Conservation (phyloP, 129 eudicot genomes). For the Erigeron canadensis region DNA sequence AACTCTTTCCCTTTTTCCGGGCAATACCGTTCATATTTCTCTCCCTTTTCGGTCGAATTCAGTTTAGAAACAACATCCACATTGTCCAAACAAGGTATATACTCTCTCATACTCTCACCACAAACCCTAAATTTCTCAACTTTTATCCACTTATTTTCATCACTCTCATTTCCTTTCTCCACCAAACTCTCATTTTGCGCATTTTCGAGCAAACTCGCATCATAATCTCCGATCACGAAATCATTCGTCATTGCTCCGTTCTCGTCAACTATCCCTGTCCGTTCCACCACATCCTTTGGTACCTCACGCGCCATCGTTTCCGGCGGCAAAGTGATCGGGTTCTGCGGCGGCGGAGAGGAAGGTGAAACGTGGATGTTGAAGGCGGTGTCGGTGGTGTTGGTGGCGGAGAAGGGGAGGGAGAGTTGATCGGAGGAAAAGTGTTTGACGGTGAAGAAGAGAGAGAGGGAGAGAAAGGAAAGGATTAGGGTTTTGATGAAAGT, state of each 20-base stretch:
- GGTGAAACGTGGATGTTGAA: conserved; percentile 8
- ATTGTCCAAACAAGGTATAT: conserved; percentile 83
- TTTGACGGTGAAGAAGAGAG: conserved; percentile 54
- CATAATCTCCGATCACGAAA: conserved; percentile 69
- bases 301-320: conserved; percentile 27
- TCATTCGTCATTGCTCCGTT: conserved; percentile 66
- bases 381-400: conserved; percentile 11
- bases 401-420: conserved; percentile 34
- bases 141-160: conserved; percentile 23
- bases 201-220: conserved; percentile 40
- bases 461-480: conserved; percentile 49
- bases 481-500: conserved; percentile 46
- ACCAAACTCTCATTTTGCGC: conserved; percentile 30
- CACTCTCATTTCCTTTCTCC: conserved; percentile 23
- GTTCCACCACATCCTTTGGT: conserved; percentile 38
- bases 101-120: conserved; percentile 60
- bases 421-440: conserved; percentile 44
- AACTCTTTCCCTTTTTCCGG: conserved; percentile 52
- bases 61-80: conserved; percentile 42
- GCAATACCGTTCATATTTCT: conserved; percentile 70
- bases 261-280: conserved; percentile 76
- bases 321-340: conserved; percentile 22
- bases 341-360: conserved; percentile 30
- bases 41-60: conserved; percentile 58
- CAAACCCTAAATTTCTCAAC: conserved; percentile 60